Conservation (phyloP, 176 grass and related monocot genomes). For the Leersia perrieri region DNA sequence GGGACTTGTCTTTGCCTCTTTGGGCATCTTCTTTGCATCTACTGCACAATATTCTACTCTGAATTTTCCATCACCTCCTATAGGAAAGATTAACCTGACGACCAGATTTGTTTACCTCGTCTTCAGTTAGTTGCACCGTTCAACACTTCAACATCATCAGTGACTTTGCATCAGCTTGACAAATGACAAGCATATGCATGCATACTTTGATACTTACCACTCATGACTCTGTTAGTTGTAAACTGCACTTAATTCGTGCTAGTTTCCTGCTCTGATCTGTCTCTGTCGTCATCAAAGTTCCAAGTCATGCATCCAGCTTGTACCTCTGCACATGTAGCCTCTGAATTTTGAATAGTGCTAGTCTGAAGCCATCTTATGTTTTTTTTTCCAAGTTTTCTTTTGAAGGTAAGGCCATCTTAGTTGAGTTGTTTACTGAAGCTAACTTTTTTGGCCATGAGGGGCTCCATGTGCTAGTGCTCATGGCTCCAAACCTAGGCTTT, state of each 20-base stretch:
- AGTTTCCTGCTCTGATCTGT: neutral
- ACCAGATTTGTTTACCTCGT: neutral
- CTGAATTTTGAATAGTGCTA: slow-evolving; percentile 25
- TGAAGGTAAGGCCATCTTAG: neutral
- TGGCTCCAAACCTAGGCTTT: slow-evolving; percentile 58
- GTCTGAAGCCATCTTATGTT: neutral
- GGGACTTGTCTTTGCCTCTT: slow-evolving; percentile 15
- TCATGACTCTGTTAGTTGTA: neutral
- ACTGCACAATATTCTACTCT: neutral
- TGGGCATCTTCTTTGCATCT: neutral
- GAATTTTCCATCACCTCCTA: neutral
- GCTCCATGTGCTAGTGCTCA: slow-evolving; percentile 53
- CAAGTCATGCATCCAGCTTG: neutral
- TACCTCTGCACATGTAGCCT: neutral
- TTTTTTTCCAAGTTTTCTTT: neutral
- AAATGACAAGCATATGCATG: neutral
- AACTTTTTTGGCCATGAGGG: slow-evolving; percentile 42
- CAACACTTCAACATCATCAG: slow-evolving; percentile 18
- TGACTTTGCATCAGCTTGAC: neutral
- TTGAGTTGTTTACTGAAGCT: neutral
- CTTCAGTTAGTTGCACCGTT: neutral
- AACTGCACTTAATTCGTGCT: neutral
- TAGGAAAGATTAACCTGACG: neutral
- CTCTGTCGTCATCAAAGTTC: neutral
- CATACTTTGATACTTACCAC: neutral